Base-by-base conservation (phyloP, 257 asterid species). In the Primulina tabacum region DNA sequence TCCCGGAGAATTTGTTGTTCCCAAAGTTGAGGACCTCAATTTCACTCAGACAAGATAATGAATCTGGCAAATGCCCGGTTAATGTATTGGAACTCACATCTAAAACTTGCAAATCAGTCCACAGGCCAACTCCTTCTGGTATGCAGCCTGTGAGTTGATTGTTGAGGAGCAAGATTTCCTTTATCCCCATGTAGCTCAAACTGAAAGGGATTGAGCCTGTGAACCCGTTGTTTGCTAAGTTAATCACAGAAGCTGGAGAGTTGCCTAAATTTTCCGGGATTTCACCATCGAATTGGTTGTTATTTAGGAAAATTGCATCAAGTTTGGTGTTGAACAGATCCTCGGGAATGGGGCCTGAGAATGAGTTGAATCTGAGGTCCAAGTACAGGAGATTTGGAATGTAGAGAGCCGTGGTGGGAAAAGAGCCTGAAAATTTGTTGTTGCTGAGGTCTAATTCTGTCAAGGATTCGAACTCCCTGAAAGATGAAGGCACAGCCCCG, bases 361-460 rank as follows among this genome's bases (percentile, higher is more conserved):
- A 89, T 7, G 60, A 14, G 78, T 93, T 93, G 82, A 78, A 92
- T 63, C 97, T 78, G 78, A 92, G 81, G 86, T 92, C 98, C 16
- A 93, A 33, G 34, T 90, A 93, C 5, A 83, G 65, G 0, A 93
- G 86, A 62, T 81, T 83, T 10, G 87, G 96, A 11, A 92, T 83
- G 82, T 73, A 69, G 16, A 90, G 82, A 0, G 71, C 70, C 0
- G 81, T 3, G 6, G 65, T 14, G 3, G 98, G 97, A 21, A 92
- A 92, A 4, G 81, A 65, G 70, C 98, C 98, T 4, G 90, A 76
- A 68, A 88, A 82, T 1, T 50, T 73, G 79, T 90, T 93, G 84
- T 93, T 93, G 71, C 98, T 93, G 65, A 93, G 87, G 82, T 93
- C 98, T 37, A 93, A 65, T 34, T 93, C 98, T 9, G 89, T 35